Conservation (phyloP, 2,329 filamentous ascomycete species). For the Ophiognomonia clavigignenti-juglandacearum region DNA sequence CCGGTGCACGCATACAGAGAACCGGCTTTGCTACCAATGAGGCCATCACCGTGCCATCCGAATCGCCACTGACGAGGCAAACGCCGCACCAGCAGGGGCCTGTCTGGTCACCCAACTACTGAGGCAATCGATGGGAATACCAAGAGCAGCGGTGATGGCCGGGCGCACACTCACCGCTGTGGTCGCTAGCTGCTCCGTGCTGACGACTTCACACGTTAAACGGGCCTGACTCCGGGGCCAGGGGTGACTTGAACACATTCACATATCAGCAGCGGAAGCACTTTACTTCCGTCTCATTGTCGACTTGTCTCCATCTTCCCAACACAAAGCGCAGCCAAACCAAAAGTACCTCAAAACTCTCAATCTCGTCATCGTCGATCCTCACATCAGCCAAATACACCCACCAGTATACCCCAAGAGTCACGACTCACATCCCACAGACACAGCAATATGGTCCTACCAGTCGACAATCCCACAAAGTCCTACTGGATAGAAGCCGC, state of each 20-base stretch:
- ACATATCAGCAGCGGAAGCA: too few species aligned
- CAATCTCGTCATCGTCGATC: not conserved
- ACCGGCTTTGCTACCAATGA: slow-evolving; percentile 3
- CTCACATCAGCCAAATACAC: too few species aligned
- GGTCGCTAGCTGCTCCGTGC: not conserved
- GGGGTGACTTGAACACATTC: not conserved
- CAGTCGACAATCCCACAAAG: slow-evolving; percentile 14
- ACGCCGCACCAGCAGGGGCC: not conserved
- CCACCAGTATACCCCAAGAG: too few species aligned
- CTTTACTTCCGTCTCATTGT: too few species aligned
- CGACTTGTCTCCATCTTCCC: too few species aligned
- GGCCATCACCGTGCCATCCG: slow-evolving; percentile 11
- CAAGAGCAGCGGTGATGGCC: too few species aligned
- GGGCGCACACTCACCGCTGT: too few species aligned
- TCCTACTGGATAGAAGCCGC: slow-evolving; percentile 19
- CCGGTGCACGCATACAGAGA: too few species aligned
- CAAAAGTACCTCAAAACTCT: too few species aligned
- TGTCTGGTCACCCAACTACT: not conserved
- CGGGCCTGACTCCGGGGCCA: not conserved
- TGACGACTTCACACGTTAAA: not conserved
- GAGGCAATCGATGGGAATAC: not conserved
- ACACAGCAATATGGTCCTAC: slow-evolving; percentile 17
- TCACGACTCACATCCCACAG: too few species aligned
- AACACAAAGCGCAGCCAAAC: too few species aligned
- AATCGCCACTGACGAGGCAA: too few species aligned